Percentiles rank a stretch among this genome's conserved stretches.
Conservation (phyloP, 768 basidiomycete species). For the Lactarius sp. region DNA sequence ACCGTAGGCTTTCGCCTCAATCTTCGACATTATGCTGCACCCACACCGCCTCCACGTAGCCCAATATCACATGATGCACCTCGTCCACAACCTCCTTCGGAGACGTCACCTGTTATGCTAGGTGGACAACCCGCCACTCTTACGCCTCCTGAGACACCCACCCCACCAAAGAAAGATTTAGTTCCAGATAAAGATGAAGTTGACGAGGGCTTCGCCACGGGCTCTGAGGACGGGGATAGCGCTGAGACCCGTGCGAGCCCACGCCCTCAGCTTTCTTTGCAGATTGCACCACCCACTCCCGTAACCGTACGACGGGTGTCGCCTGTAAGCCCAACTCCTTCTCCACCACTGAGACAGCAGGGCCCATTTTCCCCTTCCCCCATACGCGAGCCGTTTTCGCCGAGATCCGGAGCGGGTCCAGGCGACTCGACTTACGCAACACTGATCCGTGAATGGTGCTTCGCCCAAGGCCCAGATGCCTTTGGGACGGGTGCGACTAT, state of each 20-base stretch:
- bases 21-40: conserved; percentile 26
- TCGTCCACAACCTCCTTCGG: not conserved
- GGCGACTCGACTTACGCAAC: conserved; percentile 22
- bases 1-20: conserved; percentile 16
- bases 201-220: conserved; percentile 26
- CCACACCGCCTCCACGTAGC: conserved; percentile 2
- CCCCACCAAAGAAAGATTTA: not conserved
- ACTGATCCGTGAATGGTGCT: conserved; percentile 27
- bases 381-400: conserved; percentile 9
- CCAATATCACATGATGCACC: not conserved
- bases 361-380: conserved; percentile 21
- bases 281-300: conserved; percentile 16
- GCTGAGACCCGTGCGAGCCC: not conserved
- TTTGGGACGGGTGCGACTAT: conserved; percentile 13
- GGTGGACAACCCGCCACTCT: conserved; percentile 12
- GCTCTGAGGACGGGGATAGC: conserved; percentile 20
- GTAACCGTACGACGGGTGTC: conserved; percentile 1
- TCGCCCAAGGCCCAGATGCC: conserved; percentile 22
- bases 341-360: conserved; percentile 17
- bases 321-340: conserved; percentile 14
- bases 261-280: conserved; percentile 20
- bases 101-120: not conserved
- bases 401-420: conserved; percentile 1
- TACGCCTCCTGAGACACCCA: conserved; percentile 6
- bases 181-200: conserved; percentile 15